Percentiles rank a stretch among this genome's conserved stretches.
These are phyloP conservation scores for Hypoxylon sp. DNA, from an alignment of 2,329 filamentous ascomycete species.

Conservation along the genomic window DNA sequence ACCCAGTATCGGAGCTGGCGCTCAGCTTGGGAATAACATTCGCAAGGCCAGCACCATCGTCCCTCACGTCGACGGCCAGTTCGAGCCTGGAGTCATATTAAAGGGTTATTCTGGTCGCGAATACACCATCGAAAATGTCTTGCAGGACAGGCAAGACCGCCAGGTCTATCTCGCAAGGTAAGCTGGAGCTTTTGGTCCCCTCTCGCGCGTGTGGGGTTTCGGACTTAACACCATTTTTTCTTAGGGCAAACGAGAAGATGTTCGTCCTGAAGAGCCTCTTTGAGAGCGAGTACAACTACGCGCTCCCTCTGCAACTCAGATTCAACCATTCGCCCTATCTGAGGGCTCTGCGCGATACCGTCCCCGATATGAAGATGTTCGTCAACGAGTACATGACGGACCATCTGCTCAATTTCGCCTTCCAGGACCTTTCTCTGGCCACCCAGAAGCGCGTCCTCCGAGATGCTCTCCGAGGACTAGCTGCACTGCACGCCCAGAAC, in stretches of 20 bases:
- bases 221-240: conserved; percentile 17
- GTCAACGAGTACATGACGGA: conserved; percentile 54
- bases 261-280: conserved; percentile 48
- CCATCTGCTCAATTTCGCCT: conserved; percentile 52
- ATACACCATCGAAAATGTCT: conserved; percentile 46
- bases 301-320: conserved; percentile 44
- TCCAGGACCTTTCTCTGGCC: conserved; percentile 49
- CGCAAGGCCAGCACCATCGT: conserved; percentile 42
- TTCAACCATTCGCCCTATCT: conserved; percentile 48
- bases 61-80: conserved; percentile 32
- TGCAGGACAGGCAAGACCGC: conserved; percentile 47
- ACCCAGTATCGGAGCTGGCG: conserved; percentile 31
- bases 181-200: conserved; percentile 10
- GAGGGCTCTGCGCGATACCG: conserved; percentile 50
- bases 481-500: conserved; percentile 48
- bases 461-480: conserved; percentile 51
- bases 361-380: conserved; percentile 55
- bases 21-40: conserved; percentile 29
- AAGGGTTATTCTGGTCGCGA: conserved; percentile 45
- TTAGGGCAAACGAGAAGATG: conserved; percentile 45
- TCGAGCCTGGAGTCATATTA: conserved; percentile 43
- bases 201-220: conserved; percentile 9
- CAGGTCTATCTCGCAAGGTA: conserved; percentile 48
- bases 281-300: conserved; percentile 47
- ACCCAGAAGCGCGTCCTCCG: conserved; percentile 53